These are phyloP conservation scores for carrot (Daucus carota) DNA, from an alignment of 129 eudicot species.

Conservation along the genomic window DNA sequence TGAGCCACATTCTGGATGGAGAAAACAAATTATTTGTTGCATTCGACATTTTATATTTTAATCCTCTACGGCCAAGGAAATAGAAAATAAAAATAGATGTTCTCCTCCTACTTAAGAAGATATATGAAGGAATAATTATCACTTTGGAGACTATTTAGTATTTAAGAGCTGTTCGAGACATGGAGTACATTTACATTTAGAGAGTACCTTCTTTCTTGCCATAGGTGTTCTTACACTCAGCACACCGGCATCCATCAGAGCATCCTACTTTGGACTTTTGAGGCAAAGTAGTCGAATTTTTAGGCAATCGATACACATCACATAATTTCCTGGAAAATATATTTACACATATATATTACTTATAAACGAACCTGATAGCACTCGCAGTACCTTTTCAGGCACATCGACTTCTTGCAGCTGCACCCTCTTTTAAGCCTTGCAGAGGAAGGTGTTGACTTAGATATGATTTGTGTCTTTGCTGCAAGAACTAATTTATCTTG, in stretches of 20 bases:
- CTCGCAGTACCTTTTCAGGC: slow-evolving; percentile 68
- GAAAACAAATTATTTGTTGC: background rate
- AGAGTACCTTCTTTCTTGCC: slow-evolving; percentile 72
- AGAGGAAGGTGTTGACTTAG: slow-evolving; percentile 27
- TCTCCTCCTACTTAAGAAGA: background rate
- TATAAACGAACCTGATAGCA: slow-evolving; percentile 60
- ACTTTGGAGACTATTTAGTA: background rate
- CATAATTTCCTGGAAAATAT: background rate
- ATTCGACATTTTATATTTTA: slow-evolving; percentile 5
- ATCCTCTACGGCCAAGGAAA: background rate
- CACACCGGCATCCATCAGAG: slow-evolving; percentile 76
- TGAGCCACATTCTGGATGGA: slow-evolving; percentile 26
- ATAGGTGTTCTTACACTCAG: slow-evolving; percentile 62
- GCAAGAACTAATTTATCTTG: slow-evolving; percentile 59
- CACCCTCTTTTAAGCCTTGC: slow-evolving; percentile 76
- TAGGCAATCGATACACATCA: background rate
- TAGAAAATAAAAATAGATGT: background rate
- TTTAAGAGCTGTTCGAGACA: too few species aligned
- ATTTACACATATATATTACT: background rate
- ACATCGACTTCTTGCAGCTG: slow-evolving; percentile 83
- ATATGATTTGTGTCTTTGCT: slow-evolving; percentile 36
- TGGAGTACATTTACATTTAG: background rate
- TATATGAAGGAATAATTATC: background rate
- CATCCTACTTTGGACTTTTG: slow-evolving; percentile 71
- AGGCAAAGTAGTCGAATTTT: background rate